These are phyloP conservation scores for Solanum chmielewskii DNA, from an alignment of 257 asterid genomes.

Conservation along the genomic window DNA sequence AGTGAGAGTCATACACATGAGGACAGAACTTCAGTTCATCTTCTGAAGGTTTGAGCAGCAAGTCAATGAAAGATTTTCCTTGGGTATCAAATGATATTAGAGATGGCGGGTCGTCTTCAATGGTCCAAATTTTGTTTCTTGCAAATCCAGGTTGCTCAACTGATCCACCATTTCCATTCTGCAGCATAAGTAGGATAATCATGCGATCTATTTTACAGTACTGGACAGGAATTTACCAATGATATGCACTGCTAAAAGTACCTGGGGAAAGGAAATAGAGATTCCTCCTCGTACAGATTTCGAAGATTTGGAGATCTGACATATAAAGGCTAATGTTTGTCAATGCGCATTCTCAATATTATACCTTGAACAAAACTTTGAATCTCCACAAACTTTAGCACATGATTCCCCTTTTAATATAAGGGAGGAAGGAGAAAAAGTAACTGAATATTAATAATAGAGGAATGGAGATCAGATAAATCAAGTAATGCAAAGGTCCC, in stretches of 20 bases:
- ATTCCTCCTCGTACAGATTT: conserved; percentile 90
- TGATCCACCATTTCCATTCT: conserved; percentile 64
- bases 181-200: conserved; percentile 7
- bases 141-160: conserved; percentile 80
- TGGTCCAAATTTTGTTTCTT: conserved; percentile 68
- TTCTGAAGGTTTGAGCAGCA: conserved; percentile 75
- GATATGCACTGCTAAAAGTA: conserved; percentile 6
- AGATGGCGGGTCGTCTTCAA: conserved; percentile 76
- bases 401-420: neutral
- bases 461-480: neutral
- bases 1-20: conserved; percentile 36
- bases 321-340: neutral
- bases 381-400: neutral
- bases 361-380: neutral
- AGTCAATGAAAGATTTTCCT: conserved; percentile 67
- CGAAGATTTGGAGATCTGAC: conserved; percentile 71
- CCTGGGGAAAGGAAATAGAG: conserved; percentile 86
- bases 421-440: neutral
- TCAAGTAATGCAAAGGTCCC: neutral
- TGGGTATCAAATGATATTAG: conserved; percentile 34
- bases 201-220: neutral
- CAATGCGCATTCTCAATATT: neutral
- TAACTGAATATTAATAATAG: neutral
- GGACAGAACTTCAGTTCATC: conserved; percentile 89
- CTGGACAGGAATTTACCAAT: neutral